Conservation (phyloP, 352 stramenopile species). For the Phytophthora parvispora region DNA sequence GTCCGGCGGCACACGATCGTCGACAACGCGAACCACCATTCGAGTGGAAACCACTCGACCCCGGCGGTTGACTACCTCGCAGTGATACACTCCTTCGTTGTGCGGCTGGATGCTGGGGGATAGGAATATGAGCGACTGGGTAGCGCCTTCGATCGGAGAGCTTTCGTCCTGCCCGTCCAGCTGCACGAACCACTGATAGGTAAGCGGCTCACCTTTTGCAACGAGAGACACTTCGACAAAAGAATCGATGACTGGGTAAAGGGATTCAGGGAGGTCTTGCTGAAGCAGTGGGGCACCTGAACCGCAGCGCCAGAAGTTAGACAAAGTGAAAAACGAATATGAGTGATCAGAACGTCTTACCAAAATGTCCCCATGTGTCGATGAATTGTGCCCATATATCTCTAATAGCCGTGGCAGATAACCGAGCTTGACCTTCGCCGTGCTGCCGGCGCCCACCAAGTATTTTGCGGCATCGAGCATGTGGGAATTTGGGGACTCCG, state of each 20-base stretch:
- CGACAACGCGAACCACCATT: conserved; percentile 56
- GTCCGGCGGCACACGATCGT: conserved; percentile 51
- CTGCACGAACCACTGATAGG: conserved; percentile 71
- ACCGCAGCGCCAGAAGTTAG: background rate
- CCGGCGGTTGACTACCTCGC: conserved; percentile 67
- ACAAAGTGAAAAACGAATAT: background rate
- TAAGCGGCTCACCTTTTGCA: conserved; percentile 74
- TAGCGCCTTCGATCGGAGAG: conserved; percentile 44
- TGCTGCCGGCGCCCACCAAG: conserved; percentile 13
- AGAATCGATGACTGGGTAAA: conserved; percentile 56
- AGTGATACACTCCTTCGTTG: conserved; percentile 72
- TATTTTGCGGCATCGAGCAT: conserved; percentile 42
- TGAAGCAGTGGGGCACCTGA: conserved; percentile 53
- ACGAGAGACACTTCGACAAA: conserved; percentile 56
- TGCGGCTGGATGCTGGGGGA: conserved; percentile 61
- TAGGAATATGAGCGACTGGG: conserved; percentile 57
- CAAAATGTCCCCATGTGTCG: conserved; percentile 76
- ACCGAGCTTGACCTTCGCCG: conserved; percentile 10
- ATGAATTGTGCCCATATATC: conserved; percentile 58
- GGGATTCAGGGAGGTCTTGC: conserved; percentile 47
- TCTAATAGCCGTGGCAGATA: conserved; percentile 32
- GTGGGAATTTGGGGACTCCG: conserved; percentile 72
- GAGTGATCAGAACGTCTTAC: conserved; percentile 12
- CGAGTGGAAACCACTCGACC: conserved; percentile 37
- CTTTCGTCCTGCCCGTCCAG: conserved; percentile 27